phyloP scores from a whole-genome alignment of 306 rosid species.

The Cicer arietinum region DNA sequence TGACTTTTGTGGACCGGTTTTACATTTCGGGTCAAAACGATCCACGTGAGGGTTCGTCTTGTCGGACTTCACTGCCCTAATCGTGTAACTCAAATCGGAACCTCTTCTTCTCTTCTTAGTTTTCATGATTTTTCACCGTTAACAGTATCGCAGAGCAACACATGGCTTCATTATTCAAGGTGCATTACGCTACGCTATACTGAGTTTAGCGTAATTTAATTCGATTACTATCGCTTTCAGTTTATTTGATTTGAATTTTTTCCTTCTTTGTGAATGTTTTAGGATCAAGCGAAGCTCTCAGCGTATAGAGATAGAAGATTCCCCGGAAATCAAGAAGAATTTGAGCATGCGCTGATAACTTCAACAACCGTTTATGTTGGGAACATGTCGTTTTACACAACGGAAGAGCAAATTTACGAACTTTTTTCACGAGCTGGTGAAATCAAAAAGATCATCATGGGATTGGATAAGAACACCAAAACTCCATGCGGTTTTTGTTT shows the following conservation, averaged over 20 bases:
- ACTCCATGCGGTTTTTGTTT: conserved; percentile 96
- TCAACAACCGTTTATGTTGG: conserved; percentile 79
- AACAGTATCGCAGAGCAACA: conserved; percentile 2
- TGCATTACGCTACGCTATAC: neutral
- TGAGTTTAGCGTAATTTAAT: neutral
- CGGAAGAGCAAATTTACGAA: conserved; percentile 95
- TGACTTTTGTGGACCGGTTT: neutral
- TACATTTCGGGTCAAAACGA: conserved; percentile 6
- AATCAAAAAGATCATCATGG: conserved; percentile 94
- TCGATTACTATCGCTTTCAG: neutral
- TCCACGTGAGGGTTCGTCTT: neutral
- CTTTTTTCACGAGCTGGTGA: conserved; percentile 94
- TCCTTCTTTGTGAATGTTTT: neutral
- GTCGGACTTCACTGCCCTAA: conserved; percentile 39
- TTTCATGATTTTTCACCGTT: conserved; percentile 7
- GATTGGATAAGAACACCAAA: conserved; percentile 94
- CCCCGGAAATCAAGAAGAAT: conserved; percentile 85
- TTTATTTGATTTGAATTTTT: neutral
- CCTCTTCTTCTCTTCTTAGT: neutral
- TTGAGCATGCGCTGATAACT: conserved; percentile 72
- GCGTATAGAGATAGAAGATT: conserved; percentile 88
- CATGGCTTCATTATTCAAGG: conserved; percentile 76
- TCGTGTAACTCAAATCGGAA: neutral
- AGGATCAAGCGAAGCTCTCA: conserved; percentile 86
- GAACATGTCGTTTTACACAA: conserved; percentile 94